Evolutionary conservation across 495 filamentous ascomycete genomes (phyloP).

Genomic region (Neurospora sp.): DNA sequence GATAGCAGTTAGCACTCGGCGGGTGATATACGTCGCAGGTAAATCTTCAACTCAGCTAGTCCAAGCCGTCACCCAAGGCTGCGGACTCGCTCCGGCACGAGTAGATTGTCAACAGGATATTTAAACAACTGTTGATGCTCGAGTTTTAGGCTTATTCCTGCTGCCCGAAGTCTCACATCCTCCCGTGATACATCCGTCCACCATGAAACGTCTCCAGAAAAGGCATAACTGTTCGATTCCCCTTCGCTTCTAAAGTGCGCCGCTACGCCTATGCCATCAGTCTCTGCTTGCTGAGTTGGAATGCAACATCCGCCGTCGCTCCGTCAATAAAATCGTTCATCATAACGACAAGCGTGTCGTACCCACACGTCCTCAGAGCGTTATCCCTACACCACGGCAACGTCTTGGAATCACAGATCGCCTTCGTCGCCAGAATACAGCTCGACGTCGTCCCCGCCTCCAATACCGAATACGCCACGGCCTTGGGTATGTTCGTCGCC

Average conservation of each 20-base stretch:
- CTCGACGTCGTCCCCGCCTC: slow-evolving; percentile 32
- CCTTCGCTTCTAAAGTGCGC: neutral
- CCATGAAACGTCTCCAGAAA: neutral
- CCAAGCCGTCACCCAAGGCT: neutral
- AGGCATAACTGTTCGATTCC: neutral
- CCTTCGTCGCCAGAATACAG: slow-evolving; percentile 39
- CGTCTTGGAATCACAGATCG: slow-evolving; percentile 40
- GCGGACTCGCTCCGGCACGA: neutral
- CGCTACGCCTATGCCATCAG: slow-evolving; percentile 5
- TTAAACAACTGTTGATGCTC: neutral
- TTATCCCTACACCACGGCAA: slow-evolving; percentile 39
- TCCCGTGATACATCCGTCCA: neutral
- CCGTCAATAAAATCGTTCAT: slow-evolving; percentile 51
- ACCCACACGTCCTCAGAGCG: slow-evolving; percentile 22
- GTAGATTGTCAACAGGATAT: neutral
- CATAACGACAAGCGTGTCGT: slow-evolving; percentile 32
- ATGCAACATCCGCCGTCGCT: slow-evolving; percentile 38
- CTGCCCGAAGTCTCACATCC: neutral
- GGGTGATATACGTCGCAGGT: neutral
- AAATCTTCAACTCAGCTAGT: neutral
- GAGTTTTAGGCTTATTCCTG: neutral
- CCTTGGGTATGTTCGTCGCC: slow-evolving; percentile 38
- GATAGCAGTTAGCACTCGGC: neutral
- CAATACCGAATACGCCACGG: slow-evolving; percentile 35
- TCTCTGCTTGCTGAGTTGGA: slow-evolving; percentile 34